A percentile compares a stretch with the other conserved stretches of the same genome.
phyloP scores from a whole-genome alignment of 306 rosid species.

The Fragaria iinumae region DNA sequence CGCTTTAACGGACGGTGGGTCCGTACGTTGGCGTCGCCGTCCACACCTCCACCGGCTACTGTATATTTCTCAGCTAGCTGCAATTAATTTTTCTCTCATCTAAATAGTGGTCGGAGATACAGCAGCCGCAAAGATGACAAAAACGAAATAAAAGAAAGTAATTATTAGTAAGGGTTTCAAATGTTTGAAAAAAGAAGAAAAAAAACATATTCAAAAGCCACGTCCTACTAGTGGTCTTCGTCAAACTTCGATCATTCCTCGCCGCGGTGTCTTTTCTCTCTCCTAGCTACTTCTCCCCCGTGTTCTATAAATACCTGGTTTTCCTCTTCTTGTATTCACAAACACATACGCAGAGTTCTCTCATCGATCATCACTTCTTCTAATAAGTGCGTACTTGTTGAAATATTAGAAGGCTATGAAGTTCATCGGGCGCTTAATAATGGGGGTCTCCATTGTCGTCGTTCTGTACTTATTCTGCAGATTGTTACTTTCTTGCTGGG shows the following conservation, averaged over 20 bases:
- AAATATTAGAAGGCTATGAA: background rate
- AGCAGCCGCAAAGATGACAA: background rate
- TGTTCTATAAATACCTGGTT: background rate
- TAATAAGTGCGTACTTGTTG: background rate
- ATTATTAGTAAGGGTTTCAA: background rate
- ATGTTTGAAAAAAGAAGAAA: background rate
- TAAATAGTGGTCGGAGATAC: background rate
- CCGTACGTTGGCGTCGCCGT: background rate
- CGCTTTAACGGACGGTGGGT: background rate
- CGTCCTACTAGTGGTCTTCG: background rate
- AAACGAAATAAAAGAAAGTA: background rate
- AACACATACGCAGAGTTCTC: background rate
- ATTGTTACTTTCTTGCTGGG: constrained; percentile 52
- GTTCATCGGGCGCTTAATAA: background rate
- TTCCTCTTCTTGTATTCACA: background rate
- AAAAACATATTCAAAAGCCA: background rate
- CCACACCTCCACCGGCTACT: background rate
- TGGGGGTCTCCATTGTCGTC: constrained; percentile 1
- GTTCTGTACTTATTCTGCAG: constrained; percentile 27
- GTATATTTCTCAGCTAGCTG: background rate
- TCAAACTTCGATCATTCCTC: background rate
- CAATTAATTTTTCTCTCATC: background rate
- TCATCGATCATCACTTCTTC: background rate
- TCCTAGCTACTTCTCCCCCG: background rate
- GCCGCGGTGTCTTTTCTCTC: background rate